phyloP scores from a whole-genome alignment of 176 grass and related monocot genomes.

The barley (Hordeum vulgare) region MorexV3_pseudomolecules_assembly NC_058520.1:437407374-437407873 shows the following conservation, averaged over 20 bases:
- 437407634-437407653: not conserved
- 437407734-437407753: constrained; percentile 1
- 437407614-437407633: not conserved
- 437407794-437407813: constrained; percentile 1
- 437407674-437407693: not conserved
- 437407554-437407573: not conserved
- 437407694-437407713: not conserved
- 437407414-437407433: too few species aligned
- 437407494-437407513: too few species aligned
- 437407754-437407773: not conserved
- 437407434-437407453: too few species aligned
- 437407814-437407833: constrained; percentile 21
- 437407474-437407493: too few species aligned
- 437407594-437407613: not conserved
- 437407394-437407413: too few species aligned
- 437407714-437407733: constrained; percentile 14
- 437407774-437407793: not conserved
- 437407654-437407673: not conserved
- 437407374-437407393: too few species aligned
- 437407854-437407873: not conserved
- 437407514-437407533: too few species aligned
- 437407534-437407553: not conserved
- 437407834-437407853: constrained; percentile 22
- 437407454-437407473: too few species aligned
- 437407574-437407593: not conserved